phyloP scores from a whole-genome alignment of 257 asterid species.

The Solanum acaule region DNA sequence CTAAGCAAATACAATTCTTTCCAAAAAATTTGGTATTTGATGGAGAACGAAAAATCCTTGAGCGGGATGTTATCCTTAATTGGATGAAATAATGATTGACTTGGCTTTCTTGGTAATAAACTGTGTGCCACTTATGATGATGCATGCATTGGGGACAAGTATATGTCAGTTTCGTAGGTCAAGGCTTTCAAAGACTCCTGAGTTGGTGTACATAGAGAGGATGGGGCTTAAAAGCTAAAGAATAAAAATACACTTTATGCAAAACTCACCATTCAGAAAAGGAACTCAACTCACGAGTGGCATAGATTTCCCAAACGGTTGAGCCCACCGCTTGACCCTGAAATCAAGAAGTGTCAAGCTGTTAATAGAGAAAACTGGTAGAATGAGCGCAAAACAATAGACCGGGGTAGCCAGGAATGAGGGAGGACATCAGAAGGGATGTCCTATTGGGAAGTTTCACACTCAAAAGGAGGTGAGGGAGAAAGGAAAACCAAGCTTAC shows the following conservation, averaged over 20 bases:
- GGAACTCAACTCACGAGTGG: constrained; percentile 78
- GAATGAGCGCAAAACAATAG: not conserved
- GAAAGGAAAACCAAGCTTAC: constrained; percentile 29
- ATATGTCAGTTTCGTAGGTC: too few species aligned
- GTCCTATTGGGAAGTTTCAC: not conserved
- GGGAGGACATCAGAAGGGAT: not conserved
- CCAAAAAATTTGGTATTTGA: not conserved
- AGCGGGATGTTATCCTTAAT: not conserved
- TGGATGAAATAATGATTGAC: not conserved
- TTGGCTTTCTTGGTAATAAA: too few species aligned
- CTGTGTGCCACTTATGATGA: too few species aligned
- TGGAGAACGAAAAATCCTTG: not conserved
- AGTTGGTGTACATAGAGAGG: too few species aligned
- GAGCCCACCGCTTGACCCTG: constrained; percentile 97
- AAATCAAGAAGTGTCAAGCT: constrained; percentile 14
- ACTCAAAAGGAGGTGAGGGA: not conserved
- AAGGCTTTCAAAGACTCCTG: too few species aligned
- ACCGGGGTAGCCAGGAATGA: not conserved
- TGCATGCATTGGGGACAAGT: too few species aligned
- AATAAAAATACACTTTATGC: not conserved
- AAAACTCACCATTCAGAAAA: constrained; percentile 49
- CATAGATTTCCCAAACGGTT: constrained; percentile 57
- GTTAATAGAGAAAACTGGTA: not conserved
- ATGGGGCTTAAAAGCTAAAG: not conserved
- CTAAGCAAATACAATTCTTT: not conserved